Percentiles rank a stretch among this genome's conserved stretches.
These are phyloP conservation scores for Taiozyma sp. DNA, from an alignment of 1,139 yeast species.

Conservation along the genomic window DNA sequence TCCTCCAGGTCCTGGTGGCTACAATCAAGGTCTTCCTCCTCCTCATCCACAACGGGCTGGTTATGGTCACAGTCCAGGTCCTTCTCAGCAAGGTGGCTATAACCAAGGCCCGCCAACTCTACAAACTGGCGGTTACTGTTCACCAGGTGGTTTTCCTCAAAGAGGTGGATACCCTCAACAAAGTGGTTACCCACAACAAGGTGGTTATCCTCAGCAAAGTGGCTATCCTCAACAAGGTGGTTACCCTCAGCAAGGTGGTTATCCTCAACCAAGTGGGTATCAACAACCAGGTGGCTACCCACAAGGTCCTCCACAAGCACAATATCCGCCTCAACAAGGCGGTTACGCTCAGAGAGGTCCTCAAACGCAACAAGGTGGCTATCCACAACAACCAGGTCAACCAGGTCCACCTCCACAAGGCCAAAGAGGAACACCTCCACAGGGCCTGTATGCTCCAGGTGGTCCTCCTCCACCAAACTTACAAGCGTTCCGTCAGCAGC, in stretches of 20 bases:
- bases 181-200: constrained; percentile 4
- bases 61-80: not conserved
- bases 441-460: not conserved
- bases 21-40: not conserved
- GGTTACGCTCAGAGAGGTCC: constrained; percentile 2
- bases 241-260: not conserved
- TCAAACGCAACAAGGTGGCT: constrained; percentile 3
- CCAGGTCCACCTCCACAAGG: not conserved
- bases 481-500: not conserved
- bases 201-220: not conserved
- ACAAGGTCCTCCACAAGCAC: not conserved
- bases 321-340: constrained; percentile 1
- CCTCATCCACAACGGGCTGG: constrained; percentile 2
- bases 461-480: not conserved
- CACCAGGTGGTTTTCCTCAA: not conserved
- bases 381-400: constrained; percentile 1
- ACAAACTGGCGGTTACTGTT: not conserved
- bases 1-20: not conserved
- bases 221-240: constrained; percentile 1
- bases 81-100: not conserved
- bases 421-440: not conserved
- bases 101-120: not conserved
- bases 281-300: not conserved
- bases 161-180: not conserved
- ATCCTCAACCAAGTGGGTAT: not conserved